Conservation (phyloP, 768 basidiomycete genomes). For the Xerocomus brunneocitrinus region DNA sequence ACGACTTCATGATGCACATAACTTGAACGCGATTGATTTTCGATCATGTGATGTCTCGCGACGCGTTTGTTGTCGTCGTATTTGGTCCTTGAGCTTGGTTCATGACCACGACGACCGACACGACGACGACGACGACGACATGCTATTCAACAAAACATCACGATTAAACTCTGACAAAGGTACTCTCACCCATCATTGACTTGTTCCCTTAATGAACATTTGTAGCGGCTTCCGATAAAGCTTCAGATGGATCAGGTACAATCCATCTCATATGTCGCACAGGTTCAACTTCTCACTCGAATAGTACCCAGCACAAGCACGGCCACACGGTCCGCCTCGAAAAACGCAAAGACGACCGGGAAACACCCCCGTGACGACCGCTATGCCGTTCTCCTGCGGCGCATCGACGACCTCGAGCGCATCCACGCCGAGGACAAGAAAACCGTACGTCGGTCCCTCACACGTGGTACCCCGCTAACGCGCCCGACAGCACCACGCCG, state of each 20-base stretch:
- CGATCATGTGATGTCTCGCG: slow-evolving; percentile 19
- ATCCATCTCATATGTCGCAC: background rate
- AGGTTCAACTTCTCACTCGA: background rate
- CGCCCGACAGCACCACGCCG: slow-evolving; percentile 48
- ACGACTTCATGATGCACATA: slow-evolving; percentile 23
- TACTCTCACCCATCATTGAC: background rate
- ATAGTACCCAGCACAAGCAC: slow-evolving; percentile 34
- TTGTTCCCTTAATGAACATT: background rate
- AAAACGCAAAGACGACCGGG: slow-evolving; percentile 18
- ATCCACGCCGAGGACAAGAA: slow-evolving; percentile 65
- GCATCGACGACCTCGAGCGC: slow-evolving; percentile 60
- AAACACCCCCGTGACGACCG: slow-evolving; percentile 37
- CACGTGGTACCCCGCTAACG: background rate
- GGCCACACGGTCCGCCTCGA: slow-evolving; percentile 19
- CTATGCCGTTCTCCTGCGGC: slow-evolving; percentile 52
- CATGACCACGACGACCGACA: slow-evolving; percentile 1
- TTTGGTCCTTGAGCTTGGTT: slow-evolving; percentile 14
- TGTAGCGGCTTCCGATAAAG: slow-evolving; percentile 31
- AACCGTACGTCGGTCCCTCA: slow-evolving; percentile 37
- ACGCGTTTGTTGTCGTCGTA: slow-evolving; percentile 15
- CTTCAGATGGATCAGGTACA: slow-evolving; percentile 40
- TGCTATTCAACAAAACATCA: slow-evolving; percentile 47
- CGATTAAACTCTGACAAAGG: slow-evolving; percentile 22
- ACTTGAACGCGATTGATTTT: slow-evolving; percentile 17
- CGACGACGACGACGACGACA: background rate